A percentile compares a stretch with the other conserved stretches of the same genome.
phyloP scores from a whole-genome alignment of 768 basidiomycete species.

The Boletus rubroflammeus region DNA sequence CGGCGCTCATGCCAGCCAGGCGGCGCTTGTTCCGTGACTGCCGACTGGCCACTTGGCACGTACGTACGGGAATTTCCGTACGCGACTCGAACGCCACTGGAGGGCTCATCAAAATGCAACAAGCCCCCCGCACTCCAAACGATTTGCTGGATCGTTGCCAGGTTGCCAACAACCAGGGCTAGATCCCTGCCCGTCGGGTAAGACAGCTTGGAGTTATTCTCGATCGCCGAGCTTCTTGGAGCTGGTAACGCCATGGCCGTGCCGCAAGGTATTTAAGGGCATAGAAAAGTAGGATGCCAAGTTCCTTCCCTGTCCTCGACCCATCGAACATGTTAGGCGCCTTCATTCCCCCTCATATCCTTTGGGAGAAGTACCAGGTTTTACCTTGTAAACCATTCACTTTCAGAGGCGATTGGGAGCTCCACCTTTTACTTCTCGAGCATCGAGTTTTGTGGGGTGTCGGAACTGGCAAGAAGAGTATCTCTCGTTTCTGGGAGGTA shows the following conservation, averaged over 20 bases:
- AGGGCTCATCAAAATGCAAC: neutral
- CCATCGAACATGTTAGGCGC: neutral
- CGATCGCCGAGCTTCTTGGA: neutral
- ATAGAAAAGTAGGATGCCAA: neutral
- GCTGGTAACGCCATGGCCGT: neutral
- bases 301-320: neutral
- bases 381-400: too few relatives aligned
- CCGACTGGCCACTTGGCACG: neutral
- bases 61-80: neutral
- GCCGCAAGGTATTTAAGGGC: neutral
- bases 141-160: neutral
- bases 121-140: neutral
- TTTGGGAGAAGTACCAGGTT: neutral
- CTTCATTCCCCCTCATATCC: neutral
- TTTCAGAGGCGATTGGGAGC: too few relatives aligned
- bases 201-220: neutral
- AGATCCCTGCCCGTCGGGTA: too few relatives aligned
- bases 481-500: neutral
- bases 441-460: neutral
- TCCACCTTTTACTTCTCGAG: too few relatives aligned
- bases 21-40: neutral
- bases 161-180: neutral
- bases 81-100: neutral
- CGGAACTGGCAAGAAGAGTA: constrained; percentile 1
- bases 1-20: neutral